Percentiles rank a stretch among this genome's conserved stretches.
Conservation (phyloP, 192 early-diverging fungal genomes). For the Funneliformis geosporum region DNA sequence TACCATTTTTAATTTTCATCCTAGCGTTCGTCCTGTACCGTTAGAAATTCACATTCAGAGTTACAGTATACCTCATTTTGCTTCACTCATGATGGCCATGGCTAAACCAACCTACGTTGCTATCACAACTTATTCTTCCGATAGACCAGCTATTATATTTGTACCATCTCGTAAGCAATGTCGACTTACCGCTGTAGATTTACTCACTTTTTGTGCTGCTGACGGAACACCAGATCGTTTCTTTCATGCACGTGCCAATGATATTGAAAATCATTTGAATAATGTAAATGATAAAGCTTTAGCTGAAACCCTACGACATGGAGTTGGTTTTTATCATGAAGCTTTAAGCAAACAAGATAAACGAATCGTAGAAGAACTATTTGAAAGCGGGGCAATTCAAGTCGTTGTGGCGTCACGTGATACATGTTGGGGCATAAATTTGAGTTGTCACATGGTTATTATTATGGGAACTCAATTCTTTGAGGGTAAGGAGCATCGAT, state of each 20-base stretch:
- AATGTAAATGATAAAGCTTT: conserved; percentile 76
- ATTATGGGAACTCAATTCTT: conserved; percentile 98
- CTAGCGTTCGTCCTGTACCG: conserved; percentile 89
- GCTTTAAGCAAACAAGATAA: conserved; percentile 77
- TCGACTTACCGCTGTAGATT: conserved; percentile 81
- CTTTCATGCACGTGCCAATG: conserved; percentile 65
- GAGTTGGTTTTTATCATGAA: conserved; percentile 93
- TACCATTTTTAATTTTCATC: conserved; percentile 93
- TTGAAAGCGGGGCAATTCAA: conserved; percentile 75
- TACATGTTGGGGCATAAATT: conserved; percentile 88
- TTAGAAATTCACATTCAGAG: conserved; percentile 95
- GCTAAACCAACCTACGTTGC: conserved; percentile 81
- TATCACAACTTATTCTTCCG: conserved; percentile 61
- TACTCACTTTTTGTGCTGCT: conserved; percentile 77
- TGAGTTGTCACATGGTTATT: conserved; percentile 82
- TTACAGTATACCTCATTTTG: conserved; percentile 88
- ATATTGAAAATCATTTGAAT: conserved; percentile 59
- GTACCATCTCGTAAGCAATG: conserved; percentile 89
- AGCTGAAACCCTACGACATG: conserved; percentile 67
- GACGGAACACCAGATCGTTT: conserved; percentile 78
- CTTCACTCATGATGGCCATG: conserved; percentile 95
- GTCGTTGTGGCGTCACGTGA: conserved; percentile 89
- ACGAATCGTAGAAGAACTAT: conserved; percentile 72
- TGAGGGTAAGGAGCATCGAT: conserved; percentile 92
- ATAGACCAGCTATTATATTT: conserved; percentile 86